Percentiles rank a stretch among this genome's conserved stretches.
phyloP scores from a whole-genome alignment of 371 early-diverging fungal species.

The Apophysomyces sp. region DNA sequence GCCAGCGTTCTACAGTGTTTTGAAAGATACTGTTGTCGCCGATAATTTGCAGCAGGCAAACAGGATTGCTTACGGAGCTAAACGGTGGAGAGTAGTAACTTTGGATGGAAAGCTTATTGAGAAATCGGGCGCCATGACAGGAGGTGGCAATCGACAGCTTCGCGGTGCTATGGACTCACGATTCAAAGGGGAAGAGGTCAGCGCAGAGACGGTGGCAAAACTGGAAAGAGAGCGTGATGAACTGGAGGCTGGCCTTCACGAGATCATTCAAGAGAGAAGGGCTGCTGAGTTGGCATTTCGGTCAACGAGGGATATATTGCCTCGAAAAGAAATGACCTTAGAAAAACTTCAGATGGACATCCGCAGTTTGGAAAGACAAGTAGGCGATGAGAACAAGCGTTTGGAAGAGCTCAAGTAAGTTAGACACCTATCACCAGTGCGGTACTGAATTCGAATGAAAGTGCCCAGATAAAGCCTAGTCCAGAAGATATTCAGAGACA shows the following conservation, averaged over 20 bases:
- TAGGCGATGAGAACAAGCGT: slow-evolving; percentile 61
- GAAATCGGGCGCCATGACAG: slow-evolving; percentile 96
- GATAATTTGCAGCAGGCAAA: slow-evolving; percentile 89
- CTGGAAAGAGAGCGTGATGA: slow-evolving; percentile 59
- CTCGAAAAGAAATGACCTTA: slow-evolving; percentile 61
- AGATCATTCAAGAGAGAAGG: slow-evolving; percentile 50
- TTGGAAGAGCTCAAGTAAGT: slow-evolving; percentile 54
- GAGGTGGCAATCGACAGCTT: slow-evolving; percentile 79
- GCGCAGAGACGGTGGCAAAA: slow-evolving; percentile 55
- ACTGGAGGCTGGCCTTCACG: slow-evolving; percentile 55
- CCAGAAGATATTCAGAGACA: slow-evolving; percentile 46
- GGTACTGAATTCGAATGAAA: slow-evolving; percentile 3
- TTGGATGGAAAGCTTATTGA: slow-evolving; percentile 97
- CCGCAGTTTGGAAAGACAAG: slow-evolving; percentile 57
- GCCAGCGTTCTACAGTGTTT: slow-evolving; percentile 90
- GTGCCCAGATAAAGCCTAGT: slow-evolving; percentile 43
- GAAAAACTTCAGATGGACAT: slow-evolving; percentile 82
- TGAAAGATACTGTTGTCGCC: slow-evolving; percentile 95
- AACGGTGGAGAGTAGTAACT: slow-evolving; percentile 95
- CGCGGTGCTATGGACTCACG: slow-evolving; percentile 89
- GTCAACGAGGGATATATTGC: slow-evolving; percentile 57
- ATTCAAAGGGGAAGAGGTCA: slow-evolving; percentile 59
- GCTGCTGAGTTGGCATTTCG: slow-evolving; percentile 53
- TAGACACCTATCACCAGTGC: background rate
- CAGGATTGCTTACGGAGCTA: slow-evolving; percentile 82